Evolutionary conservation across 306 rosid species (phyloP).

Genomic region (Cucumis melo): DNA sequence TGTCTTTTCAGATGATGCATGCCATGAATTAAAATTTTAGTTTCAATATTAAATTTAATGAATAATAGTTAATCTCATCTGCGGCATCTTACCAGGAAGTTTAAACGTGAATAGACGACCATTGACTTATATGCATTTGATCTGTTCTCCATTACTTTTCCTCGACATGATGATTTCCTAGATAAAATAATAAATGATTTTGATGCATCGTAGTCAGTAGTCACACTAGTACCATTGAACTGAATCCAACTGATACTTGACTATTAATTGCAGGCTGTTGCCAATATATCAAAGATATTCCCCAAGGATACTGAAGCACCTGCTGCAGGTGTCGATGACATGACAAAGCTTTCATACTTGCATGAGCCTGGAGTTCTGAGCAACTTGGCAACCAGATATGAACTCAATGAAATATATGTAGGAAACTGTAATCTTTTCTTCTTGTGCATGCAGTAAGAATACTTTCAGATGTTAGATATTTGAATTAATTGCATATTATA

Average conservation of each 20-base stretch:
- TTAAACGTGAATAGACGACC: not conserved
- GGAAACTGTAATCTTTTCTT: constrained; percentile 20
- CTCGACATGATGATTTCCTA: not conserved
- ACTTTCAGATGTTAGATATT: constrained; percentile 12
- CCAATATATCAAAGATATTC: constrained; percentile 72
- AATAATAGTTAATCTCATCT: not conserved
- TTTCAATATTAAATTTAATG: not conserved
- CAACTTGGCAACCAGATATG: constrained; percentile 96
- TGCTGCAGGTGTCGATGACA: constrained; percentile 99
- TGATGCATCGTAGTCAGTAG: too few species aligned
- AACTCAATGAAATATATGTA: constrained; percentile 96
- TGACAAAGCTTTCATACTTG: constrained; percentile 97
- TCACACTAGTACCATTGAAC: constrained; percentile 12
- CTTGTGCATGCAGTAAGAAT: constrained; percentile 4
- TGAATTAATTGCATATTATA: constrained; percentile 15
- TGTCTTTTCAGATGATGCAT: not conserved
- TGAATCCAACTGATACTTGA: constrained; percentile 17
- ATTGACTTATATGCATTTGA: not conserved
- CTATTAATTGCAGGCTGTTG: constrained; percentile 40
- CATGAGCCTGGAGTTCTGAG: constrained; percentile 97
- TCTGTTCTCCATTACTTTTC: not conserved
- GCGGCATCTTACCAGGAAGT: not conserved
- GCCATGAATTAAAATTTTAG: not conserved
- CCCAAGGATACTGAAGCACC: constrained; percentile 96
- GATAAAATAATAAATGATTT: not conserved